Evolutionary conservation across 2,329 filamentous ascomycete genomes (phyloP).

Genomic region (Sarocladiaceae sp.): DNA sequence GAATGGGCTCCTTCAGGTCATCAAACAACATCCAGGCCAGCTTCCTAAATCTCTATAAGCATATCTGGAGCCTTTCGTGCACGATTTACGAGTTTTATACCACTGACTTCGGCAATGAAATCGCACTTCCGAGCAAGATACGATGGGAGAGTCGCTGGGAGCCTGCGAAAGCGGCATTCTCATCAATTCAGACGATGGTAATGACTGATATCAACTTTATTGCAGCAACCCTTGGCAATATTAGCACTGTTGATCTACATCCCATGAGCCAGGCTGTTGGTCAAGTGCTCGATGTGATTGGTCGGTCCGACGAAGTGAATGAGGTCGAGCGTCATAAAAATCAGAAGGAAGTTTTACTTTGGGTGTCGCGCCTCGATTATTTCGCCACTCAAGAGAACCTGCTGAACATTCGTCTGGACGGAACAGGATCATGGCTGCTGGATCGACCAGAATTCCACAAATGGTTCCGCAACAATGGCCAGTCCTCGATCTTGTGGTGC

Average conservation of each 20-base stretch:
- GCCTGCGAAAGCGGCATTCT: neutral
- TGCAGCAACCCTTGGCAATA: neutral
- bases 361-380: neutral
- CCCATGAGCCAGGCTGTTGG: neutral
- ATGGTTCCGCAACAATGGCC: neutral
- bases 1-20: neutral
- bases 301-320: neutral
- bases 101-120: neutral
- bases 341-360: neutral
- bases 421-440: neutral
- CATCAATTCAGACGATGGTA: neutral
- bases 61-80: neutral
- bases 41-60: neutral
- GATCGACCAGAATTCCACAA: neutral
- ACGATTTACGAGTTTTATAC: neutral
- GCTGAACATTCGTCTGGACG: neutral
- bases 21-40: neutral
- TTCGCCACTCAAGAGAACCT: neutral
- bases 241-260: neutral
- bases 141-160: neutral
- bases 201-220: neutral
- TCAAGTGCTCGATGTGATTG: neutral
- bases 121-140: neutral
- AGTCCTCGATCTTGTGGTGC: neutral
- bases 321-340: neutral